Conservation (phyloP, 192 early-diverging fungal species). For the Thamnidium elegans region DNA sequence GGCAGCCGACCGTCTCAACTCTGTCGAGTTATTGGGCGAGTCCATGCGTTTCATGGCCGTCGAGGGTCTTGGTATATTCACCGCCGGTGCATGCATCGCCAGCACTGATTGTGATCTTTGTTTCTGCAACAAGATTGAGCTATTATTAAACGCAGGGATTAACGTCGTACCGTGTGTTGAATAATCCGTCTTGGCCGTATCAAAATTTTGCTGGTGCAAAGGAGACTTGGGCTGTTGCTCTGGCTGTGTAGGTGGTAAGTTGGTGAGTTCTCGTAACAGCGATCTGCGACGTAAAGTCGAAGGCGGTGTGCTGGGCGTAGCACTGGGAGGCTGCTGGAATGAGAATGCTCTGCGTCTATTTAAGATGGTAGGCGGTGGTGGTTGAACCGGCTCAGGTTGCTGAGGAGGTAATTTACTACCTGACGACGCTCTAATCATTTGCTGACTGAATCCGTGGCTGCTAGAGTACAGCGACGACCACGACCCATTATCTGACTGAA, state of each 20-base stretch:
- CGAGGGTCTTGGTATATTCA: not conserved
- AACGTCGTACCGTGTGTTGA: not conserved
- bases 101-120: not conserved
- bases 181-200: not conserved
- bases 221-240: not conserved
- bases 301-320: not conserved
- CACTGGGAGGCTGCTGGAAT: slow-evolving; percentile 1
- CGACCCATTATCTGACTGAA: slow-evolving; percentile 24
- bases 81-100: not conserved
- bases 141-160: slow-evolving; percentile 13
- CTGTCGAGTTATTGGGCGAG: not conserved
- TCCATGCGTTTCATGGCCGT: not conserved
- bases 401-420: not conserved
- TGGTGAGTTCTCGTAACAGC: not conserved
- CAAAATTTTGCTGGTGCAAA: slow-evolving; percentile 1
- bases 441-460: not conserved
- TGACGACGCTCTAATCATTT: slow-evolving; percentile 1
- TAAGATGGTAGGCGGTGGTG: not conserved
- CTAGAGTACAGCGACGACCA: not conserved
- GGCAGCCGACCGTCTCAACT: not conserved
- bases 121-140: not conserved
- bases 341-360: slow-evolving; percentile 17
- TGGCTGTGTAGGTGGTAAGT: not conserved
- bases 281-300: slow-evolving; percentile 7
- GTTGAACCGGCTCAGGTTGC: not conserved